Evolutionary conservation across 345 rosid species (phyloP).

Genomic region (Odontarrhena argentea): DNA sequence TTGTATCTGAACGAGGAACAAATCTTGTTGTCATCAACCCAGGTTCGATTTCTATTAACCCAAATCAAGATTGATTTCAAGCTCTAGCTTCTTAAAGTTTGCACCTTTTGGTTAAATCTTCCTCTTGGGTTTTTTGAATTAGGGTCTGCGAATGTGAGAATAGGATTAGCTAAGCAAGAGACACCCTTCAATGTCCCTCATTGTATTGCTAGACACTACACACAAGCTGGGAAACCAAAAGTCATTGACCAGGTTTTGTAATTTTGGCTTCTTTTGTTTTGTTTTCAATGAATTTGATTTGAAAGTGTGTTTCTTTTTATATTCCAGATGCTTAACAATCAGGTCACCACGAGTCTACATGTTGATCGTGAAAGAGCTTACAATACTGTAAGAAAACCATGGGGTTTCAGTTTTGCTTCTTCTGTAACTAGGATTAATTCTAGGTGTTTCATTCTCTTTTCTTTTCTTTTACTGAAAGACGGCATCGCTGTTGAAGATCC

Average conservation of each 20-base stretch:
- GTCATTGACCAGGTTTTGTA: constrained; percentile 72
- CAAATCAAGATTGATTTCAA: too few relatives aligned
- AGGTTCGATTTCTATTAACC: constrained; percentile 35
- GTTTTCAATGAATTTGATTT: neutral
- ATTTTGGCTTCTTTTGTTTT: neutral
- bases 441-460: constrained; percentile 2
- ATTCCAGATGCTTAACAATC: constrained; percentile 72
- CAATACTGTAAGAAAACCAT: constrained; percentile 57
- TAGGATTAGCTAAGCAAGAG: constrained; percentile 83
- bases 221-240: constrained; percentile 48
- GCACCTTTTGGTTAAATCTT: too few relatives aligned
- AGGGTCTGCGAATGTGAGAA: constrained; percentile 79
- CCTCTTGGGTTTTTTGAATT: neutral
- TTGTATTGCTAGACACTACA: constrained; percentile 73
- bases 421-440: neutral
- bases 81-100: too few relatives aligned
- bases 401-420: neutral
- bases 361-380: constrained; percentile 85
- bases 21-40: constrained; percentile 86
- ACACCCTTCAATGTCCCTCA: constrained; percentile 71
- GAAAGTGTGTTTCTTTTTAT: constrained; percentile 10
- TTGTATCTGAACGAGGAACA: constrained; percentile 82
- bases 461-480: constrained; percentile 45
- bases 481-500: constrained; percentile 87
- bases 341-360: constrained; percentile 72